These are phyloP conservation scores for Talaromyces islandicus DNA, from an alignment of 2,329 filamentous ascomycete genomes.

Conservation along the genomic window DNA sequence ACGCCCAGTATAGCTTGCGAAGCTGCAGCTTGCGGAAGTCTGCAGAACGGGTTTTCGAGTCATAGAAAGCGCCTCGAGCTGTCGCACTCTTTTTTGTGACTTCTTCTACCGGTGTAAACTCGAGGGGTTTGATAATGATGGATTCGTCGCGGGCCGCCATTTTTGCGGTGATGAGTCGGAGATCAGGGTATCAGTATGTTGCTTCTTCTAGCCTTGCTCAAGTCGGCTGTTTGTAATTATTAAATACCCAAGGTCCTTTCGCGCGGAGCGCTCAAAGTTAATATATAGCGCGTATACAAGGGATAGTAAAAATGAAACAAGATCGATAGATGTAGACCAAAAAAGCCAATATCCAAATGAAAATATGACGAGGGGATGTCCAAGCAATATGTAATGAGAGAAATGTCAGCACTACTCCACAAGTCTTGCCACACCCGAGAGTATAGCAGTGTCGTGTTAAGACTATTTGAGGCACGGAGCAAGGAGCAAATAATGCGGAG, in stretches of 20 bases:
- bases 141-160: conserved; percentile 9
- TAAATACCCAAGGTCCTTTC: background rate
- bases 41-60: conserved; percentile 75
- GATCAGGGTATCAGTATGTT: background rate
- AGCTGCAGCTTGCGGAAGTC: conserved; percentile 80
- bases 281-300: background rate
- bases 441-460: background rate
- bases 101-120: conserved; percentile 58
- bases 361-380: background rate
- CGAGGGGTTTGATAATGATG: conserved; percentile 40
- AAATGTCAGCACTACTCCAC: background rate
- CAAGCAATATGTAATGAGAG: background rate
- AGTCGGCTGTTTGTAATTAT: background rate
- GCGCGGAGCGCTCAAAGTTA: background rate
- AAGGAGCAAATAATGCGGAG: background rate
- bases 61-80: conserved; percentile 64
- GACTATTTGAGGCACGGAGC: background rate
- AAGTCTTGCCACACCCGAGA: background rate
- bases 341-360: background rate
- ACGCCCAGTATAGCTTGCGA: conserved; percentile 90
- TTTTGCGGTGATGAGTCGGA: background rate
- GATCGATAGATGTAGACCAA: background rate
- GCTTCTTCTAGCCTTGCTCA: background rate
- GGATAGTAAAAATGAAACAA: background rate
- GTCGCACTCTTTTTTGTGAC: conserved; percentile 58